Evolutionary conservation across 75 land plant genomes (phyloP), one percentile per base, ranked within the genome.

Genomic region (Selaginella tamariscina): DNA sequence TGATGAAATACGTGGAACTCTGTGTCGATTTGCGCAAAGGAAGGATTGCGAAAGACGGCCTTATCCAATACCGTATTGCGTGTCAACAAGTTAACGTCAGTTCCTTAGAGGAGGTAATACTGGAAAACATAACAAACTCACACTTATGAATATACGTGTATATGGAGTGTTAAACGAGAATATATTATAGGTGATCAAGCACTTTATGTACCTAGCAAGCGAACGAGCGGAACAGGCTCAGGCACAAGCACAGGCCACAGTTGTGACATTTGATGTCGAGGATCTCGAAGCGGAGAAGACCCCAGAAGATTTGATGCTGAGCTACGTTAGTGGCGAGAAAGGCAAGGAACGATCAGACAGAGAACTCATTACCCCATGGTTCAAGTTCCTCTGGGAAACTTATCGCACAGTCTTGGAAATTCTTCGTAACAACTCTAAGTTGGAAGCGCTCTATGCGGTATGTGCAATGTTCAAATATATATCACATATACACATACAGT

Each of bases 291-390:
- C 85, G 18, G 93, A 91, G 73, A 83, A 85, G 64, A 81, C 83
- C 71, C 92, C 96, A 8, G 96, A 91, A 59, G 96, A 91, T 66
- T 73, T 91, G 60, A 91, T 91, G 88, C 71, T 91, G 2, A 91
- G 88, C 55, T 91, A 85, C 75, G 88, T 91, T 2, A 88, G 94
- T 73, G 97, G 97, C 0, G 89, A 91, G 77, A 88, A 88, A 32
- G 89, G 93, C 9, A 91, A 86, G 55, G 97, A 91, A 24, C 76
- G 89, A 55, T 85, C 89, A 15, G 89, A 91, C 56, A 77, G 89
- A 32, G 97, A 91, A 69, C 79, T 86, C n/a, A 89, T 91, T 9
- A 91, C 93, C 0, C 97, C 97, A 1, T 91, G 97, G 97, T 91
- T 91, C 56, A 91, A 88, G 66, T 91, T 91, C 68, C 72, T 91